These are phyloP conservation scores for Pugionium cornutum DNA, from an alignment of 345 rosid genomes.

Conservation along the genomic window DNA sequence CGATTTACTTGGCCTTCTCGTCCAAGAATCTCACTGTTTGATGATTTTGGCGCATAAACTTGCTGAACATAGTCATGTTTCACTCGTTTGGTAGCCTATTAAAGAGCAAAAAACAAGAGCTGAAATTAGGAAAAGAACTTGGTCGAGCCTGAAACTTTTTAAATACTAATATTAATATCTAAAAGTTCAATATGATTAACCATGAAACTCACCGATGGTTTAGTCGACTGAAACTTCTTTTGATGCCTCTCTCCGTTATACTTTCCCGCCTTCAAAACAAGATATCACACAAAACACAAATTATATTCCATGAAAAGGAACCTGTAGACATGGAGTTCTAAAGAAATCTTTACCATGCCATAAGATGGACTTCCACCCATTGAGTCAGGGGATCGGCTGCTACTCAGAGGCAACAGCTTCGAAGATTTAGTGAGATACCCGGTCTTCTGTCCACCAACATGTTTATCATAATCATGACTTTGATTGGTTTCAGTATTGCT, in stretches of 20 bases:
- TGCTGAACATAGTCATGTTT: slow-evolving; percentile 44
- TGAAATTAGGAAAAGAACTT: not conserved
- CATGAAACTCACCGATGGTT: slow-evolving; percentile 47
- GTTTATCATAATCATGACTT: slow-evolving; percentile 40
- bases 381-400: slow-evolving; percentile 43
- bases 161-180: not conserved
- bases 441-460: slow-evolving; percentile 39
- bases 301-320: slow-evolving; percentile 15
- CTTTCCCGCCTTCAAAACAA: slow-evolving; percentile 49
- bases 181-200: slow-evolving; percentile 7
- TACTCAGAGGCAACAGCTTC: slow-evolving; percentile 41
- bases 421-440: slow-evolving; percentile 50
- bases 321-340: not conserved
- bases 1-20: slow-evolving; percentile 46
- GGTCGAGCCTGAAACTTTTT: slow-evolving; percentile 8
- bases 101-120: not conserved
- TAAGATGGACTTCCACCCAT: slow-evolving; percentile 50
- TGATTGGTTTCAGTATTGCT: slow-evolving; percentile 40
- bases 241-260: slow-evolving; percentile 44
- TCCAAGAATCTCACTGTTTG: slow-evolving; percentile 40
- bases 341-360: slow-evolving; percentile 49
- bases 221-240: slow-evolving; percentile 39
- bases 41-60: slow-evolving; percentile 46
- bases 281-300: slow-evolving; percentile 17
- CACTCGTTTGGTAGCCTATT: slow-evolving; percentile 53